A percentile compares a stretch with the other conserved stretches of the same genome.
Evolutionary conservation across 495 filamentous ascomycete genomes (phyloP).

Genomic region (Podospora sp.): DNA sequence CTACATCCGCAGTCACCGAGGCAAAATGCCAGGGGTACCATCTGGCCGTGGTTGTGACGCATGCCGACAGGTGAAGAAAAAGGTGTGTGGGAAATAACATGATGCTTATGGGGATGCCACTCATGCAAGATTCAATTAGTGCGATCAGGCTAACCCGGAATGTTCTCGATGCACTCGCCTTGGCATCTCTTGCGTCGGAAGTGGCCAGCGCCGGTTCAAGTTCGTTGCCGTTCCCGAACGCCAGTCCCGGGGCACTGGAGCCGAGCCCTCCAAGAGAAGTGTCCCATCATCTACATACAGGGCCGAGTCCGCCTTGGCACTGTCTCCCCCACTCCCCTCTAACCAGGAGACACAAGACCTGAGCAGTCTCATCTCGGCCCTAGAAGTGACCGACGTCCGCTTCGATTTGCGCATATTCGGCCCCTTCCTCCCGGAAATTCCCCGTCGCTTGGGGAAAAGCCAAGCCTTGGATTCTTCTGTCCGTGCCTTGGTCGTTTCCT

Average conservation of each 20-base stretch:
- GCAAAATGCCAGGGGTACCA: constrained; percentile 54
- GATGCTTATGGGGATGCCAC: neutral
- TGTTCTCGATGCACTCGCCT: constrained; percentile 54
- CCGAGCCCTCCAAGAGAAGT: neutral
- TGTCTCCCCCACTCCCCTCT: neutral
- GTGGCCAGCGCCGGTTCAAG: constrained; percentile 51
- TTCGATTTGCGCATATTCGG: constrained; percentile 25
- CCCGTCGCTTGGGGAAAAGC: constrained; percentile 23
- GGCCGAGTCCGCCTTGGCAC: constrained; percentile 4
- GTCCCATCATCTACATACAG: constrained; percentile 1
- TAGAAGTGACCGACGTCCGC: constrained; percentile 23
- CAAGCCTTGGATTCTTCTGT: constrained; percentile 24
- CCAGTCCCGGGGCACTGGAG: constrained; percentile 4
- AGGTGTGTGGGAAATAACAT: constrained; percentile 38
- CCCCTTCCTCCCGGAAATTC: constrained; percentile 19
- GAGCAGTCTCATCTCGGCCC: constrained; percentile 19
- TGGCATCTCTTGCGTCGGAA: constrained; percentile 48
- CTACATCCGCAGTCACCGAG: too few relatives aligned
- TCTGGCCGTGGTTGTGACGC: constrained; percentile 52
- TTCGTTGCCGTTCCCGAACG: constrained; percentile 42
- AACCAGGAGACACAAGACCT: constrained; percentile 10
- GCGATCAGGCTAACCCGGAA: constrained; percentile 35
- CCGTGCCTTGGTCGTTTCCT: constrained; percentile 13
- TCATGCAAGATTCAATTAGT: constrained; percentile 15
- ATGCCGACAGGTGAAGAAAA: constrained; percentile 58